Percentiles rank a stretch among this genome's conserved stretches.
Conservation (phyloP, 768 basidiomycete species). For the Psilocybe cyanescens region DNA sequence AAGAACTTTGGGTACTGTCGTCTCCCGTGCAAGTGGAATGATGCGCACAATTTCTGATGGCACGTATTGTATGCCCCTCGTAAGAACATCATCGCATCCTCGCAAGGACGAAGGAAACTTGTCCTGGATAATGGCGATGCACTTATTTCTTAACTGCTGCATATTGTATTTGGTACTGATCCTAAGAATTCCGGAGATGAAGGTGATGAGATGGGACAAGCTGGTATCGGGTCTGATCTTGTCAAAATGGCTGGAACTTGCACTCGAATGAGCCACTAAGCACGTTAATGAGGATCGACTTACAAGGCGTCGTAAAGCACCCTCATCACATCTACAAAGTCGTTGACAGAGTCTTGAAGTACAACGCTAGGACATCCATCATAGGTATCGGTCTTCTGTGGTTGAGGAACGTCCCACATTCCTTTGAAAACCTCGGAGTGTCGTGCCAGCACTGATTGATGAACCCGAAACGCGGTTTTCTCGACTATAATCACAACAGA, state of each 20-base stretch:
- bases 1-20: constrained; percentile 42
- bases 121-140: constrained; percentile 39
- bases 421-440: constrained; percentile 44
- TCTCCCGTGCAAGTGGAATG: constrained; percentile 43
- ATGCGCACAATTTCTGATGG: constrained; percentile 41
- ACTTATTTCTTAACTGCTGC: constrained; percentile 38
- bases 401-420: constrained; percentile 43
- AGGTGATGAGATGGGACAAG: constrained; percentile 38
- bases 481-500: constrained; percentile 41
- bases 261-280: background rate
- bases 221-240: constrained; percentile 34
- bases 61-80: constrained; percentile 37
- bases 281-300: constrained; percentile 20
- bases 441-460: constrained; percentile 41
- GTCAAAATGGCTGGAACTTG: constrained; percentile 39
- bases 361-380: constrained; percentile 41
- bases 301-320: constrained; percentile 44
- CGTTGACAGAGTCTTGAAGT: constrained; percentile 33
- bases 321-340: constrained; percentile 38
- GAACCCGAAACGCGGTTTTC: constrained; percentile 35
- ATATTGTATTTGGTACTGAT: constrained; percentile 50
- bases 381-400: constrained; percentile 30
- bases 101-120: constrained; percentile 45
- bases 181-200: constrained; percentile 44
- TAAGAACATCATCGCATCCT: constrained; percentile 42